Conservation (phyloP, 148 eudicot species). For the Arctostaphylos glauca region DNA sequence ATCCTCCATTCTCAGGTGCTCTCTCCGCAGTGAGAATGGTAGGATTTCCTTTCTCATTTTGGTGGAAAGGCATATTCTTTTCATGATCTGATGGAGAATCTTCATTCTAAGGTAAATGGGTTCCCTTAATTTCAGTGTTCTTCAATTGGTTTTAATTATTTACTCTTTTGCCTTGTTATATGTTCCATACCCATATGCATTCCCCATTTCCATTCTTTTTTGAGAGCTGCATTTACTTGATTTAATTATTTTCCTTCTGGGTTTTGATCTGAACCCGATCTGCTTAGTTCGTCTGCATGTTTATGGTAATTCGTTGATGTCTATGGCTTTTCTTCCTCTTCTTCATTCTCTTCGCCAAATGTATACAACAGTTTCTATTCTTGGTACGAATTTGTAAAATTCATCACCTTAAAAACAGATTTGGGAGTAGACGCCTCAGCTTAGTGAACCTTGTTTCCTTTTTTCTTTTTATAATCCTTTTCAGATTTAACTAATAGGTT, state of each 20-base stretch:
- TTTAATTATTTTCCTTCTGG: constrained; percentile 5
- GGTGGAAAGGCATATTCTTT: not conserved
- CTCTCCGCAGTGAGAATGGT: constrained; percentile 6
- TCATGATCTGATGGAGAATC: not conserved
- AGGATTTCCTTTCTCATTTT: not conserved
- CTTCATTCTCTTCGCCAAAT: not conserved
- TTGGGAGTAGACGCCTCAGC: not conserved
- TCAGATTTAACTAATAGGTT: not conserved
- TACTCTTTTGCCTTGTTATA: not conserved
- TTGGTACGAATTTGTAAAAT: constrained; percentile 11
- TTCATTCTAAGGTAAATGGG: constrained; percentile 13
- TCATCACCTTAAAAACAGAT: not conserved
- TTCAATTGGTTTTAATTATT: constrained; percentile 5
- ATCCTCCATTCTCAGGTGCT: not conserved
- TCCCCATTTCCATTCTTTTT: not conserved
- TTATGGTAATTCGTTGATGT: not conserved
- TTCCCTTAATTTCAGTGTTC: constrained; percentile 4
- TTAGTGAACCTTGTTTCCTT: not conserved
- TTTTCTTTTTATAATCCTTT: not conserved
- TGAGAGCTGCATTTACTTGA: not conserved
- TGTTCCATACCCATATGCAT: not conserved
- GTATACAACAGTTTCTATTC: not conserved
- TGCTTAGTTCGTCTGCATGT: not conserved
- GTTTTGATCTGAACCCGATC: constrained; percentile 9
- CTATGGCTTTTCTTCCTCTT: not conserved